phyloP scores from a whole-genome alignment of 73 alveolate genomes.

The Durusdinium trenchii region DNA sequence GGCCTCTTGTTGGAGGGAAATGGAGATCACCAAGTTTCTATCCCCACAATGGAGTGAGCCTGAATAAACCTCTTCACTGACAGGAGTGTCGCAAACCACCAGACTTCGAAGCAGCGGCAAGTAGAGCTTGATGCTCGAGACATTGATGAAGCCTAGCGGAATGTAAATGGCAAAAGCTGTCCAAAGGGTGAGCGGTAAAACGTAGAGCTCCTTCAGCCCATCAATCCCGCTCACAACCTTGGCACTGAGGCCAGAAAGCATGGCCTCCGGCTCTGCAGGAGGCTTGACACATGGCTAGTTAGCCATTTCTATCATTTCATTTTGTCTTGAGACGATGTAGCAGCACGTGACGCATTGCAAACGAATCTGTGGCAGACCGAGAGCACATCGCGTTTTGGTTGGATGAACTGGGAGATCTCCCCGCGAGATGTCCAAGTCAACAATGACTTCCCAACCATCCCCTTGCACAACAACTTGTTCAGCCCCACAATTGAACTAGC shows the following conservation, averaged over 20 bases:
- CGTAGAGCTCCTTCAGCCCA: constrained; percentile 48
- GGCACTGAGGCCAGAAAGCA: constrained; percentile 7
- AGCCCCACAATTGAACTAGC: too few species aligned
- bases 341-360: too few species aligned
- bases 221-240: not conserved
- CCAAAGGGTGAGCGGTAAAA: constrained; percentile 67
- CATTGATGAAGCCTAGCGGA: constrained; percentile 69
- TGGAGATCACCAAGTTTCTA: constrained; percentile 50
- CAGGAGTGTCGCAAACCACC: constrained; percentile 61
- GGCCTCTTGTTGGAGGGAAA: constrained; percentile 80
- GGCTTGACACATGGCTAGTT: too few species aligned
- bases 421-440: too few species aligned
- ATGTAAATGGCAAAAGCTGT: constrained; percentile 60
- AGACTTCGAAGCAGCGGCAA: constrained; percentile 70
- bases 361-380: too few species aligned
- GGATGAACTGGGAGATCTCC: too few species aligned
- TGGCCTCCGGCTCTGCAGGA: too few species aligned
- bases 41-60: constrained; percentile 84
- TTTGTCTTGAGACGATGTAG: too few species aligned
- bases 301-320: too few species aligned
- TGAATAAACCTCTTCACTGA: constrained; percentile 56
- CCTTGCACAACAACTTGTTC: too few species aligned
- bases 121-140: constrained; percentile 78
- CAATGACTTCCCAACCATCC: too few species aligned
- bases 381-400: too few species aligned